Percentiles rank a stretch among this genome's conserved stretches.
phyloP scores from a whole-genome alignment of 2,329 filamentous ascomycete species.

The Pseudogymnoascus sp. region DNA sequence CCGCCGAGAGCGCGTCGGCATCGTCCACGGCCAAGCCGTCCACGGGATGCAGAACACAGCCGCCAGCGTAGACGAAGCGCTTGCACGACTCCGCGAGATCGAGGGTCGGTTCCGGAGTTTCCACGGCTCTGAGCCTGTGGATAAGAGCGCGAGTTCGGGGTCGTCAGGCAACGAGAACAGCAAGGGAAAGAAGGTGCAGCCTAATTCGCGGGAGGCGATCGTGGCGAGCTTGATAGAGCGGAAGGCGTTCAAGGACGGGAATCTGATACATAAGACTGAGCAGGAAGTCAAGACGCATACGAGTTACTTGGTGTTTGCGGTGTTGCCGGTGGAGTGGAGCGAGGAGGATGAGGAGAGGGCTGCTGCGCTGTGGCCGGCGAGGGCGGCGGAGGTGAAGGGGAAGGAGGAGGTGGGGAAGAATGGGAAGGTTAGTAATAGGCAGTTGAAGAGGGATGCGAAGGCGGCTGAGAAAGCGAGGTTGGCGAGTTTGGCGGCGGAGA shows the following conservation, averaged over 20 bases:
- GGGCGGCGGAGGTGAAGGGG: conserved; percentile 31
- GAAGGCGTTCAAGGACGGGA: conserved; percentile 68
- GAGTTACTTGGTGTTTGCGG: conserved; percentile 90
- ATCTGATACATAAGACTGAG: conserved; percentile 74
- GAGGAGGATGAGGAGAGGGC: conserved; percentile 71
- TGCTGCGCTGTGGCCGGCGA: conserved; percentile 53
- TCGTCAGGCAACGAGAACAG: conserved; percentile 28
- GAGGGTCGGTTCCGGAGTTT: conserved; percentile 63
- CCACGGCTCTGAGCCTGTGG: conserved; percentile 38
- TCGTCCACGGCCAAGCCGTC: conserved; percentile 47
- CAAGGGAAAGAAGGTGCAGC: conserved; percentile 21
- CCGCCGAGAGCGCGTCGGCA: conserved; percentile 70
- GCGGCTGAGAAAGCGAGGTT: neutral
- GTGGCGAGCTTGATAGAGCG: conserved; percentile 30
- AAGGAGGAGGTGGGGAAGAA: conserved; percentile 43
- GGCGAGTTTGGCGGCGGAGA: neutral
- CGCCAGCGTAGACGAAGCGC: conserved; percentile 71
- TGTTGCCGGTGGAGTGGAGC: conserved; percentile 80
- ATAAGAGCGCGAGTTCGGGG: conserved; percentile 3
- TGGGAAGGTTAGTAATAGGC: conserved; percentile 1
- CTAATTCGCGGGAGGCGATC: conserved; percentile 28
- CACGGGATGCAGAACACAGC: conserved; percentile 54
- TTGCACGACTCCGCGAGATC: conserved; percentile 65
- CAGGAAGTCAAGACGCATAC: conserved; percentile 91
- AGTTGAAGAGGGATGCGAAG: conserved; percentile 8